Evolutionary conservation across 441 rosid species (phyloP), one percentile per base, ranked within the genome.

Genomic region (Arabidopsis lyrata): DNA sequence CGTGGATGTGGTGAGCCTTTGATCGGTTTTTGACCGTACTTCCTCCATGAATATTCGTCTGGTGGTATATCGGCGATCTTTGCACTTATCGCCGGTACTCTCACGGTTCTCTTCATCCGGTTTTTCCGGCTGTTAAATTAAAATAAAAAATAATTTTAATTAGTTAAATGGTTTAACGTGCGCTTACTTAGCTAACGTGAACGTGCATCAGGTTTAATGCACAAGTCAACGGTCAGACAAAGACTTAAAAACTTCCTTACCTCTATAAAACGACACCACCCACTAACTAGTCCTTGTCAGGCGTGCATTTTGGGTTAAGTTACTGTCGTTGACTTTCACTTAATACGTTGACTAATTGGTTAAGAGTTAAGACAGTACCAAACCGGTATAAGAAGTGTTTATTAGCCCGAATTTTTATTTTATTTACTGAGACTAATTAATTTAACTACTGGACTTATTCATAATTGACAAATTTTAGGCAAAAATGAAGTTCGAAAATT

Each of bases 11-110:
- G 96, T 6, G 98, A 91, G 4, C 97, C 95, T 72, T 91, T 93
- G 75, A 91, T 93, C 55, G 97, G 97, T 83, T 93, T 93, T 58
- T 93, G 97, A 8, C 98, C 97, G 73, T 93, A 93, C 75, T 93
- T 93, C 52, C 98, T 91, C 98, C 98, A 91, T 0, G 97, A 93
- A 62, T 80, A 84, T 68, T 91, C 97, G 71, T 93, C 98, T 9
- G 88, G 75, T 2, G 98, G 98, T 68, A 93, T 88, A 69, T 93
- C 97, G 34, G 98, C 96, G 52, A 85, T 82, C 81, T 87, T 93
- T 7, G 87, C 77, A 71, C 98, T 93, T 41, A 93, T 87, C 35
- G 94, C 96, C 50, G 96, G 93, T 5, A 93, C 94, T 44, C 96
- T 81, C 7, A 86, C 80, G 6, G 81, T 81, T 64, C 77, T 89